Evolutionary conservation across 2,329 filamentous ascomycete species (phyloP).

Genomic region (Pyricularia pennisetigena): DNA sequence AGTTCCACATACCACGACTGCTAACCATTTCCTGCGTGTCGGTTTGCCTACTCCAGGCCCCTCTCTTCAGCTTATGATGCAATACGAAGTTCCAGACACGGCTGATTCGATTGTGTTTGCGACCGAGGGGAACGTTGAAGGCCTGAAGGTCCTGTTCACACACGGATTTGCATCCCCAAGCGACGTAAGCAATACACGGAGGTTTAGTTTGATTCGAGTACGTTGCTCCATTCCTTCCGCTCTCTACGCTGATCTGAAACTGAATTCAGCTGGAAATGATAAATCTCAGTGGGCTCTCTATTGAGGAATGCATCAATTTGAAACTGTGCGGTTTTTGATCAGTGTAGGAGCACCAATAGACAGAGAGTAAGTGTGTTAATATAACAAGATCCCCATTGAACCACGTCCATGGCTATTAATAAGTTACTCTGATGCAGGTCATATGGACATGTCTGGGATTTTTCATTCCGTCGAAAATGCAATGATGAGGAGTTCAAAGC

Average conservation of each 20-base stretch:
- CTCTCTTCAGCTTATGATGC: not conserved
- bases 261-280: not conserved
- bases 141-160: not conserved
- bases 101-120: conserved; percentile 1
- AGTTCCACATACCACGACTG: too few species aligned
- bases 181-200: not conserved
- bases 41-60: not conserved
- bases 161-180: not conserved
- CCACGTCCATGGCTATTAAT: not conserved
- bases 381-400: not conserved
- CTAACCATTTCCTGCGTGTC: too few species aligned
- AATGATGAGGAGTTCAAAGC: not conserved
- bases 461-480: not conserved
- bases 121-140: not conserved
- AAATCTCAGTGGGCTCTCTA: not conserved
- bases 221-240: not conserved
- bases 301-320: not conserved
- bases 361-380: not conserved
- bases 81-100: not conserved
- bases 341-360: not conserved
- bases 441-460: not conserved
- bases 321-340: not conserved
- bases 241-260: not conserved
- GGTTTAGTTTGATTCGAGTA: not conserved
- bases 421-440: not conserved